Percentiles rank a stretch among this genome's conserved stretches.
phyloP scores from a whole-genome alignment of 2,329 filamentous ascomycete genomes.

The Verticillium zaregamsianum region DNA sequence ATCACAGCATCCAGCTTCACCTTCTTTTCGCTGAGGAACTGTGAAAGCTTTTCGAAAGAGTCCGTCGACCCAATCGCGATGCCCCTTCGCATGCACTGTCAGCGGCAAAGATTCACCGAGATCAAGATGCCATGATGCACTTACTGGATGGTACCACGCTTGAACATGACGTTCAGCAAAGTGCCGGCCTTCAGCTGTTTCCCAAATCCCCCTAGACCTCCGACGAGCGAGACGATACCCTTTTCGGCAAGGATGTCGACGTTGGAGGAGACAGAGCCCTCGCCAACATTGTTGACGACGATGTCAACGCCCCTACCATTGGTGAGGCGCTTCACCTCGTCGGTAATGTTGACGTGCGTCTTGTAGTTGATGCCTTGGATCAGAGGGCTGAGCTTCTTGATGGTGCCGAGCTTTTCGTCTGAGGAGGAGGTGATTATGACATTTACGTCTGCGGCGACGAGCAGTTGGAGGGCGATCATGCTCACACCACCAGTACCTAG shows the following conservation, averaged over 20 bases:
- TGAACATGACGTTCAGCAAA: constrained; percentile 28
- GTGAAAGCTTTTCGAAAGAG: constrained; percentile 33
- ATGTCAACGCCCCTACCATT: constrained; percentile 28
- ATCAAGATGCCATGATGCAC: not conserved
- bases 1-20: constrained; percentile 32
- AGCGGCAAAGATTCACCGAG: not conserved
- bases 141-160: constrained; percentile 25
- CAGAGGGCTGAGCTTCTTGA: constrained; percentile 11
- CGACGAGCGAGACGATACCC: constrained; percentile 36
- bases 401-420: constrained; percentile 23
- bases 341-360: constrained; percentile 8
- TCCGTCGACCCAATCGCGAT: constrained; percentile 34
- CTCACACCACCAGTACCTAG: constrained; percentile 30
- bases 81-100: constrained; percentile 16
- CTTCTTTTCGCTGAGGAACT: constrained; percentile 26
- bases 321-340: constrained; percentile 26
- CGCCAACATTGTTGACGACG: constrained; percentile 34
- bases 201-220: constrained; percentile 23
- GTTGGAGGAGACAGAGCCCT: constrained; percentile 29
- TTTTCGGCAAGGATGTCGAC: constrained; percentile 34
- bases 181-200: constrained; percentile 17
- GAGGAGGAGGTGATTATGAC: constrained; percentile 32
- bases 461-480: constrained; percentile 29
- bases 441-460: constrained; percentile 22
- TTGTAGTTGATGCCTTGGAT: constrained; percentile 25